Conservation (phyloP, 495 filamentous ascomycete genomes). For the Neurospora tetraspora region DNA sequence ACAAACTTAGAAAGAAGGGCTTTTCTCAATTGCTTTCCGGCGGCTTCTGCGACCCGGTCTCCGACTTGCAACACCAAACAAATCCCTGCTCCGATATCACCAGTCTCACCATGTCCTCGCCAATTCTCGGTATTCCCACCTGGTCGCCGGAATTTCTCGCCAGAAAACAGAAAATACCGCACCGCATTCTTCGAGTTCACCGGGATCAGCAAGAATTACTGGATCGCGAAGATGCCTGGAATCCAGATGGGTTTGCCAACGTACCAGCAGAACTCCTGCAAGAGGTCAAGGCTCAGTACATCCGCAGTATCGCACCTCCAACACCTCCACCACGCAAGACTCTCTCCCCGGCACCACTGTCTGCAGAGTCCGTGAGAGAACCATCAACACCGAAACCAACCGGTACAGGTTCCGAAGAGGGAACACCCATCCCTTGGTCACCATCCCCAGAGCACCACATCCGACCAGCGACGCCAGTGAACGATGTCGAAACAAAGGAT, state of each 20-base stretch:
- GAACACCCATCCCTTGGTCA: constrained; percentile 8
- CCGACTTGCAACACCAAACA: not conserved
- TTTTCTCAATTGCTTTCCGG: not conserved
- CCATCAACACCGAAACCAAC: not conserved
- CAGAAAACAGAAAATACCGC: constrained; percentile 9
- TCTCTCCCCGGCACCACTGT: not conserved
- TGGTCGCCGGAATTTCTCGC: too few relatives aligned
- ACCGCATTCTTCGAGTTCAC: constrained; percentile 33
- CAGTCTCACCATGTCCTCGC: not conserved
- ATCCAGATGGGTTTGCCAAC: constrained; percentile 17
- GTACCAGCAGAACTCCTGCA: constrained; percentile 30
- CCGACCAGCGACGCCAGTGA: not conserved
- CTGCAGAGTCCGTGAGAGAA: not conserved
- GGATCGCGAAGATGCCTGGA: constrained; percentile 36
- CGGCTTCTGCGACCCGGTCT: not conserved
- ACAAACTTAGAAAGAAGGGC: not conserved
- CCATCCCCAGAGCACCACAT: constrained; percentile 5
- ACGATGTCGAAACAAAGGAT: not conserved
- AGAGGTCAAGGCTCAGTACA: constrained; percentile 10
- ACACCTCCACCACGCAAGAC: not conserved
- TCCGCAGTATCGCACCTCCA: not conserved
- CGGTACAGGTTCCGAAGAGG: not conserved
- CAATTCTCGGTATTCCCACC: not conserved
- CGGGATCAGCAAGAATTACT: constrained; percentile 52
- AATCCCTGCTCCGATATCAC: not conserved